A percentile compares a stretch with the other conserved stretches of the same genome.
Evolutionary conservation across 352 stramenopile species (phyloP).

Genomic region (Thraustochytrium sp.): DNA sequence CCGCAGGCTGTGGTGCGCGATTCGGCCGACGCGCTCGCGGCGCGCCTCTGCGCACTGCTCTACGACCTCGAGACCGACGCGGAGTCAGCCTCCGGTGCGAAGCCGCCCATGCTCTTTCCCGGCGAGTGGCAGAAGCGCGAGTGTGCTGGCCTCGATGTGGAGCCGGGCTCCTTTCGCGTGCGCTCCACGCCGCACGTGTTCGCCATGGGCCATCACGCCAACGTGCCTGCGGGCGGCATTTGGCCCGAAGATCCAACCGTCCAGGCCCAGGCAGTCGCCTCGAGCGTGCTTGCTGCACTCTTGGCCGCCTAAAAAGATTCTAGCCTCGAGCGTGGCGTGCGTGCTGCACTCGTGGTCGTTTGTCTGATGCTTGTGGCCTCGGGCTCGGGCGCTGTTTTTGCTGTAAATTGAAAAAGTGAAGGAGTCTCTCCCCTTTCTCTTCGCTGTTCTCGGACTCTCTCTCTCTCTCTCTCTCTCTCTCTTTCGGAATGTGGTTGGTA

Average conservation of each 20-base stretch:
- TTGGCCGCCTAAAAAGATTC: background rate
- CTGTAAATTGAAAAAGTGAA: too few relatives aligned
- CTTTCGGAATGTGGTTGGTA: too few relatives aligned
- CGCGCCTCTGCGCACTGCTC: background rate
- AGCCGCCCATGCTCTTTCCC: background rate
- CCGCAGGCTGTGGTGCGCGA: too few relatives aligned
- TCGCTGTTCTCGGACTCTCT: too few relatives aligned
- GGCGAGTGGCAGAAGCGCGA: background rate
- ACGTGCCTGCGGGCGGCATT: background rate
- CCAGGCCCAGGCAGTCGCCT: background rate
- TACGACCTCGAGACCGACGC: background rate
- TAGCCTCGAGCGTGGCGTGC: background rate
- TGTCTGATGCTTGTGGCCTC: background rate
- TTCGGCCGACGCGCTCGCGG: background rate
- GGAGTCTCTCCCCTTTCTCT: too few relatives aligned
- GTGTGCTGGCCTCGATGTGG: background rate
- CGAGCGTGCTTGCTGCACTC: background rate
- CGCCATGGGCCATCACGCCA: background rate
- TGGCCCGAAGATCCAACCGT: background rate
- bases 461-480: too few relatives aligned
- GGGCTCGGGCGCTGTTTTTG: too few relatives aligned
- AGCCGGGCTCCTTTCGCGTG: background rate
- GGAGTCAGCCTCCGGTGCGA: background rate
- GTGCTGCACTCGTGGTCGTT: background rate
- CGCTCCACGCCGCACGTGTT: background rate